These are phyloP conservation scores for Nigrospora osmanthi DNA, from an alignment of 2,329 filamentous ascomycete species.

Conservation along the genomic window DNA sequence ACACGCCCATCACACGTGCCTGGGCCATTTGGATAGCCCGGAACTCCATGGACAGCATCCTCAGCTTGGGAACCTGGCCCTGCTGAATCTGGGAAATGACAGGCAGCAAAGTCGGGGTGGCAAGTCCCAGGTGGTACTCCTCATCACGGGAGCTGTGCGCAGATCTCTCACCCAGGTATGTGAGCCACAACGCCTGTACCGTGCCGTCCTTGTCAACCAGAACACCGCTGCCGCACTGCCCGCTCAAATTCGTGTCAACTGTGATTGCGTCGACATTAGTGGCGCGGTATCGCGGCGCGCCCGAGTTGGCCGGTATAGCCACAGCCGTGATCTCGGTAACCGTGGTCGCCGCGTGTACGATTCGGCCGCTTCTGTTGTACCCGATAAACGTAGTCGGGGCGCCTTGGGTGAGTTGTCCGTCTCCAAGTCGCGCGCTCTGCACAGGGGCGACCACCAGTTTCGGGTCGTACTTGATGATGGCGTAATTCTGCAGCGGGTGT, in stretches of 20 bases:
- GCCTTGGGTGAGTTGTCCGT: conserved; percentile 79
- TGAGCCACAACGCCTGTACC: conserved; percentile 93
- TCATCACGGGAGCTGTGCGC: conserved; percentile 76
- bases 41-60: conserved; percentile 91
- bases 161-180: conserved; percentile 86
- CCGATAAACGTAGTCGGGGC: conserved; percentile 94
- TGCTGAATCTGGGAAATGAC: conserved; percentile 81
- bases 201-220: conserved; percentile 83
- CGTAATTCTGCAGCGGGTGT: conserved; percentile 95
- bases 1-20: conserved; percentile 92
- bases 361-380: conserved; percentile 92
- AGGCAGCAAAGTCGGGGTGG: conserved; percentile 79
- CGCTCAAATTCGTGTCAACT: conserved; percentile 85
- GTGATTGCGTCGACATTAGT: conserved; percentile 97
- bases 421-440: conserved; percentile 76
- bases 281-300: conserved; percentile 86
- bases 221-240: conserved; percentile 90
- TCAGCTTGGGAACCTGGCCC: conserved; percentile 70
- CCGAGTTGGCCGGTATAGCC: conserved; percentile 86
- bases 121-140: conserved; percentile 91
- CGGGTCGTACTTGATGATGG: conserved; percentile 90
- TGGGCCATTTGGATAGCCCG: conserved; percentile 95
- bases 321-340: conserved; percentile 98
- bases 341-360: conserved; percentile 87
- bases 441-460: conserved; percentile 90